Evolutionary conservation across 1,284 basidiomycete genomes (phyloP).

Genomic region (Exobasidium cylindrosporum): DNA sequence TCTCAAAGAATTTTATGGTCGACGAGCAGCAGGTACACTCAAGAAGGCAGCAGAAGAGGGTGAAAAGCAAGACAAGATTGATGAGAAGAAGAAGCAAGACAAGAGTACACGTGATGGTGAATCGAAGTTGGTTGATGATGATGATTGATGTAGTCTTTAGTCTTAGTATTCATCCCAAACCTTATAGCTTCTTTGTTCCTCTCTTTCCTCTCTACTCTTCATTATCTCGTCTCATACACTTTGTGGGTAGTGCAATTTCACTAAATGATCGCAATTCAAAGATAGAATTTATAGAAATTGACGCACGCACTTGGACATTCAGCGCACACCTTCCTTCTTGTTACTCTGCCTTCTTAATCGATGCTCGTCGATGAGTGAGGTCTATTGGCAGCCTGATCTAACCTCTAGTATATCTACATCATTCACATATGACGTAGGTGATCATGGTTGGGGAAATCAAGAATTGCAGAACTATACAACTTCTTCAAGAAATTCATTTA

Average conservation of each 20-base stretch:
- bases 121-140: conserved; percentile 22
- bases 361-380: background rate
- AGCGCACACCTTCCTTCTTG: too few species aligned
- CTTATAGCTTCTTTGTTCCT: too few species aligned
- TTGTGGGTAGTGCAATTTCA: too few species aligned
- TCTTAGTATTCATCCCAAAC: too few species aligned
- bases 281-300: too few species aligned
- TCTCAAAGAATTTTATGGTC: conserved; percentile 53
- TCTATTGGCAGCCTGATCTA: conserved; percentile 4
- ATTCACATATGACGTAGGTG: conserved; percentile 11
- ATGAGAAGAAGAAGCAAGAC: conserved; percentile 25
- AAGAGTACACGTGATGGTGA: conserved; percentile 24
- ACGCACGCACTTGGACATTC: too few species aligned
- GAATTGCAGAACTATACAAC: conserved; percentile 7
- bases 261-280: too few species aligned
- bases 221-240: too few species aligned
- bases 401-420: background rate
- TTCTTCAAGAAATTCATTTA: conserved; percentile 3
- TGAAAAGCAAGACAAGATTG: conserved; percentile 14
- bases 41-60: conserved; percentile 23
- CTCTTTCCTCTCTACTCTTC: too few species aligned
- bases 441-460: conserved; percentile 9
- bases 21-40: conserved; percentile 23
- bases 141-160: too few species aligned
- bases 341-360: background rate